phyloP scores from a whole-genome alignment of 140 eudicot species.

The Flaveria floridana region DNA sequence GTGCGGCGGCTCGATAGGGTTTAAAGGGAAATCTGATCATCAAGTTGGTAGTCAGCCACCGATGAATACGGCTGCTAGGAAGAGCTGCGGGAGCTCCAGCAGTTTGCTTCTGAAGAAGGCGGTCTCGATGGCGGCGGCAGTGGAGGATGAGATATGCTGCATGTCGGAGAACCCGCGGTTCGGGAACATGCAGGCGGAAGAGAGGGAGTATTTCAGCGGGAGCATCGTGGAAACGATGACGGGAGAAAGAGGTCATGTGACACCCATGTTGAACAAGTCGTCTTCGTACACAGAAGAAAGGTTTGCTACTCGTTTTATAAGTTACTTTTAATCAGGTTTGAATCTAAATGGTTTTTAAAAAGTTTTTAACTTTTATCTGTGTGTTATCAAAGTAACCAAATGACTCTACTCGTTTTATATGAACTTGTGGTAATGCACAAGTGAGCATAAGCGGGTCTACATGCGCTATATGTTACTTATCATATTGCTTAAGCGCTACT shows the following conservation, averaged over 20 bases:
- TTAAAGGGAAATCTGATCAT: constrained; percentile 42
- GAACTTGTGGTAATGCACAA: too few species aligned
- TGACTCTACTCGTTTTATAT: too few species aligned
- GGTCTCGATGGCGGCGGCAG: constrained; percentile 36
- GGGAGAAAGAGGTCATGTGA: constrained; percentile 44
- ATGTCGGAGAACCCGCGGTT: constrained; percentile 97
- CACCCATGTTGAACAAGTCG: constrained; percentile 57
- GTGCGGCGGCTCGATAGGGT: constrained; percentile 57
- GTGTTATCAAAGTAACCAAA: too few species aligned
- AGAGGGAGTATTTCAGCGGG: constrained; percentile 93
- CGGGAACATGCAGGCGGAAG: constrained; percentile 74
- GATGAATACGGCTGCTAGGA: constrained; percentile 27
- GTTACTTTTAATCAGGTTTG: neutral
- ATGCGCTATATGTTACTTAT: too few species aligned
- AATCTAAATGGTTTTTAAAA: too few species aligned
- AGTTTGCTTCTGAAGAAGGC: constrained; percentile 50
- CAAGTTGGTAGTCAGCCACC: neutral
- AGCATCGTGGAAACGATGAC: constrained; percentile 73
- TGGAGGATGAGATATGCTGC: constrained; percentile 53
- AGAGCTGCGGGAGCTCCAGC: constrained; percentile 51
- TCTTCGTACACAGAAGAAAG: constrained; percentile 83
- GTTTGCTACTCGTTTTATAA: constrained; percentile 7
- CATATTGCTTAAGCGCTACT: too few species aligned
- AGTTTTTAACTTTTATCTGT: too few species aligned
- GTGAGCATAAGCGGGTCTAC: too few species aligned